phyloP scores from a whole-genome alignment of 176 grass and related monocot species.

The Oryza coarctata region DNA sequence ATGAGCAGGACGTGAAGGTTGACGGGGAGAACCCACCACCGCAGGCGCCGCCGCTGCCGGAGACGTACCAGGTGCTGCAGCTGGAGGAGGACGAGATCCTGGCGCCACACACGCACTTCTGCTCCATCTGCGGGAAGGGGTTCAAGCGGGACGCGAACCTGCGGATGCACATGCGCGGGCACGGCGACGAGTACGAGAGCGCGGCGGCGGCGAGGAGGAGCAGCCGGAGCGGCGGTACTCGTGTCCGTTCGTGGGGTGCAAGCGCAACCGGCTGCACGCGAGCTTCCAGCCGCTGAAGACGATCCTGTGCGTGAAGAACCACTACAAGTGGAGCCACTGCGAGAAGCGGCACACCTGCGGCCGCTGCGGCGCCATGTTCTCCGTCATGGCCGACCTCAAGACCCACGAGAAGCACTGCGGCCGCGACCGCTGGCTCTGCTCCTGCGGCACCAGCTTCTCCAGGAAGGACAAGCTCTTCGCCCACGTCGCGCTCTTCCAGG shows the following conservation, averaged over 20 bases:
- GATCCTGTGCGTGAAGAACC: slow-evolving; percentile 78
- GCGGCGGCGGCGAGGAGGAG: slow-evolving; percentile 46
- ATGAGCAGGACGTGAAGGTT: slow-evolving; percentile 47
- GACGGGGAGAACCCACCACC: slow-evolving; percentile 38
- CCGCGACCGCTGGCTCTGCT: slow-evolving; percentile 66
- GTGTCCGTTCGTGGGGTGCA: slow-evolving; percentile 66
- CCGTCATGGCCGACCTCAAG: slow-evolving; percentile 71
- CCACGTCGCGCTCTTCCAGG: slow-evolving; percentile 73
- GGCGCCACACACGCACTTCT: slow-evolving; percentile 77
- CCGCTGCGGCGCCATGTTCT: slow-evolving; percentile 64
- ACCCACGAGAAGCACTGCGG: slow-evolving; percentile 84
- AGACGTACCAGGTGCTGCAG: slow-evolving; percentile 65
- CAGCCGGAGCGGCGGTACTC: slow-evolving; percentile 51
- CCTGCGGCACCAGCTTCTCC: slow-evolving; percentile 71
- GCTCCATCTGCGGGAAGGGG: slow-evolving; percentile 72
- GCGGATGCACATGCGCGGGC: slow-evolving; percentile 89
- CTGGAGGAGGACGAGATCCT: slow-evolving; percentile 81
- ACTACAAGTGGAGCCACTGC: slow-evolving; percentile 81
- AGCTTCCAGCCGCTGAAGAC: slow-evolving; percentile 82
- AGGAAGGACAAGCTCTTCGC: slow-evolving; percentile 87
- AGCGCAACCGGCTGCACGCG: slow-evolving; percentile 76
- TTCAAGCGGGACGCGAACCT: slow-evolving; percentile 85
- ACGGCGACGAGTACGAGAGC: slow-evolving; percentile 79
- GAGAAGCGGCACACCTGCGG: slow-evolving; percentile 77
- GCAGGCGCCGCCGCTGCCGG: slow-evolving; percentile 2